Conservation (phyloP, 169 alveolate species). For the Miamiensis avidus region DNA sequence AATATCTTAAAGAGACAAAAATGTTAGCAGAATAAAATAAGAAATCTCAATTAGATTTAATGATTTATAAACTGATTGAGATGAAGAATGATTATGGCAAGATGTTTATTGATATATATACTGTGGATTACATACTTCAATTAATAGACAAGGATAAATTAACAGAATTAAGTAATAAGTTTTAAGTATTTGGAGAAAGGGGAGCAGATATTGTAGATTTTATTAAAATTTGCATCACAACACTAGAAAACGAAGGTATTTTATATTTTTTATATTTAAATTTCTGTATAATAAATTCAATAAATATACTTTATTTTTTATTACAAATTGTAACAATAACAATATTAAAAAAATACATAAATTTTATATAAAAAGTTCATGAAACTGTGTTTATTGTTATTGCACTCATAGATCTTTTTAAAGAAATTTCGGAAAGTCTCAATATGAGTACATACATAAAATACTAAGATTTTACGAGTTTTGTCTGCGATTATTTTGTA, state of each 20-base stretch:
- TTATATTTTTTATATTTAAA: too few species aligned
- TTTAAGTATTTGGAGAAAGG: not conserved
- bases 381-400: slow-evolving; percentile 2
- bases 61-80: too few species aligned
- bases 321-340: too few species aligned
- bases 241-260: not conserved
- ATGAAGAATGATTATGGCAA: not conserved
- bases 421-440: slow-evolving; percentile 16
- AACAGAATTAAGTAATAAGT: not conserved
- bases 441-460: not conserved
- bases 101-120: not conserved
- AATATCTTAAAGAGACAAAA: not conserved
- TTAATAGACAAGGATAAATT: not conserved
- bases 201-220: slow-evolving; percentile 23
- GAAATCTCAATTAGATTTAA: not conserved
- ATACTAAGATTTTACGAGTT: slow-evolving; percentile 14
- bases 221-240: slow-evolving; percentile 3
- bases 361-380: too few species aligned
- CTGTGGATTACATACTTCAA: not conserved
- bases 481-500: slow-evolving; percentile 21
- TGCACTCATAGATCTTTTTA: slow-evolving; percentile 15
- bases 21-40: too few species aligned
- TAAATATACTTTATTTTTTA: too few species aligned
- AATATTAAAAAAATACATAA: too few species aligned
- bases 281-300: too few species aligned